Percentiles rank a stretch among this genome's conserved stretches.
These are phyloP conservation scores for Ustilago bromivora DNA, from an alignment of 1,284 basidiomycete genomes.

Conservation along the genomic window DNA sequence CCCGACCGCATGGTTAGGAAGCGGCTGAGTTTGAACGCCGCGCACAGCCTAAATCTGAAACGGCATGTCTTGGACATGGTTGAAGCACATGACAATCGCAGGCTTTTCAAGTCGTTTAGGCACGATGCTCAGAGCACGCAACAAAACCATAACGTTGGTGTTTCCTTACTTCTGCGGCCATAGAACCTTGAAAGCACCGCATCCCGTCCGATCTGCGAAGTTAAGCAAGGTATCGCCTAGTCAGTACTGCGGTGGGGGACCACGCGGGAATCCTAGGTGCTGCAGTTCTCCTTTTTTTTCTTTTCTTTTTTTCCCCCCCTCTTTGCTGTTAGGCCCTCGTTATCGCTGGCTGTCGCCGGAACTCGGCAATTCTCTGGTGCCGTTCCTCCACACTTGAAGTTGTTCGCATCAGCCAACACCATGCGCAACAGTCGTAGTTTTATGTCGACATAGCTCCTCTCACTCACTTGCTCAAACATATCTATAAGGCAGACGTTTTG, in stretches of 20 bases:
- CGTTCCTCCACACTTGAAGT: conserved; percentile 1
- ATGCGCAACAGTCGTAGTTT: too few relatives aligned
- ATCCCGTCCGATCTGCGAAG: conserved; percentile 84
- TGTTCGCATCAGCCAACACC: background rate
- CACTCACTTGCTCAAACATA: background rate
- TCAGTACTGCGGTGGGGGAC: conserved; percentile 87
- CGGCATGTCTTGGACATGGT: conserved; percentile 1
- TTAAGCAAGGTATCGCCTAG: conserved; percentile 82
- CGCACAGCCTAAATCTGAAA: conserved; percentile 5
- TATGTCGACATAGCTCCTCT: background rate
- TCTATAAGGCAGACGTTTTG: too few relatives aligned
- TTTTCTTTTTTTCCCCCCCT: too few relatives aligned
- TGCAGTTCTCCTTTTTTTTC: conserved; percentile 74
- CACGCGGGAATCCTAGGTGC: conserved; percentile 84
- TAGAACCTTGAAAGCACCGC: conserved; percentile 83
- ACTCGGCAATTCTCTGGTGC: conserved; percentile 1
- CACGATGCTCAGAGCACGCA: too few relatives aligned
- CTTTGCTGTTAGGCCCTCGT: conserved; percentile 9
- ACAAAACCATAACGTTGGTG: too few relatives aligned
- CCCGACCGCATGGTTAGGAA: background rate
- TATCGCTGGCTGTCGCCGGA: conserved; percentile 7
- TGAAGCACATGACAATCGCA: background rate
- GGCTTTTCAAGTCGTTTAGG: background rate
- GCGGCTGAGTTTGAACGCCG: conserved; percentile 2
- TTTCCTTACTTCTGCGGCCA: conserved; percentile 76